Evolutionary conservation across 1,139 yeast species (phyloP).

Genomic region (Candida tropicalis): DNA sequence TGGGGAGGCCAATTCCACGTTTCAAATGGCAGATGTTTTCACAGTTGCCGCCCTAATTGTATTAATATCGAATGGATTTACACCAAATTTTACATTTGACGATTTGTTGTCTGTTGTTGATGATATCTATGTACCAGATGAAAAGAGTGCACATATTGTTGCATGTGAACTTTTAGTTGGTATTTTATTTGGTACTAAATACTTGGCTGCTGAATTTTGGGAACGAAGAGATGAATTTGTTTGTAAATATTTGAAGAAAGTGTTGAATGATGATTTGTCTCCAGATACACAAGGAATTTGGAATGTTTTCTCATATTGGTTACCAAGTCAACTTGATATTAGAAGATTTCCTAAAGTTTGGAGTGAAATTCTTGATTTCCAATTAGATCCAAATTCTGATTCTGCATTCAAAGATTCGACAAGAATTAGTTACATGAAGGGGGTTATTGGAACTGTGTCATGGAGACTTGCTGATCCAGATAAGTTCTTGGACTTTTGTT

Average conservation of each 20-base stretch:
- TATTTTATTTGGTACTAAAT: constrained; percentile 52
- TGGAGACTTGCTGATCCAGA: constrained; percentile 62
- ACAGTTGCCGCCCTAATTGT: constrained; percentile 49
- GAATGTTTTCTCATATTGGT: constrained; percentile 77
- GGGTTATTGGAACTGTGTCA: constrained; percentile 55
- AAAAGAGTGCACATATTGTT: constrained; percentile 64
- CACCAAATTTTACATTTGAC: constrained; percentile 33
- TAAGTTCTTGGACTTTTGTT: constrained; percentile 48
- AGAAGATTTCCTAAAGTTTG: constrained; percentile 65
- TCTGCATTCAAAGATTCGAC: constrained; percentile 73
- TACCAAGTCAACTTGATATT: constrained; percentile 64
- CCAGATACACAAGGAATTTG: constrained; percentile 81
- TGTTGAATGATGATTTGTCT: constrained; percentile 63
- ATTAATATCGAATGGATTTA: constrained; percentile 46
- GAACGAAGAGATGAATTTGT: constrained; percentile 51
- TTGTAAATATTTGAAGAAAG: constrained; percentile 41
- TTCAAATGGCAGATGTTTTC: constrained; percentile 63
- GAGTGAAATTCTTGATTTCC: constrained; percentile 47
- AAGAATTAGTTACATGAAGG: constrained; percentile 57
- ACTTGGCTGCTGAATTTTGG: constrained; percentile 25
- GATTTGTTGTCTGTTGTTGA: constrained; percentile 56
- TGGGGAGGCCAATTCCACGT: constrained; percentile 62
- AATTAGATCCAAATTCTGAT: constrained; percentile 55
- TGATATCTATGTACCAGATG: constrained; percentile 59
- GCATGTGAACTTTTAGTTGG: constrained; percentile 65